Conservation (phyloP, 257 asterid species). For the Solanum megistacrolobum region DNA sequence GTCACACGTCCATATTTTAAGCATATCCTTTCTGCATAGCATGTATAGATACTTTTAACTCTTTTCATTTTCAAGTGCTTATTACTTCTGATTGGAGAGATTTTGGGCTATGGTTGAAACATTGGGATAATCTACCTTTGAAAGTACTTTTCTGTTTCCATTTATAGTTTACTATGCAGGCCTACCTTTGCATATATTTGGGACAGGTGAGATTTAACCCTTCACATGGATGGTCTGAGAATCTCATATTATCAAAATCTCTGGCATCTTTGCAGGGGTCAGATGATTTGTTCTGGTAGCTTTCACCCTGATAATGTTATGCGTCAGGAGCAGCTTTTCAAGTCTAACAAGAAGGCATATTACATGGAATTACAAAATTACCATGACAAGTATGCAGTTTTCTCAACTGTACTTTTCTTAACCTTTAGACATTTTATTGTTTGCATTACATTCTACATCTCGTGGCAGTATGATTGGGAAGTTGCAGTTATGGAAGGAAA, state of each 20-base stretch:
- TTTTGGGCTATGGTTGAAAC: not conserved
- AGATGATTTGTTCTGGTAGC: constrained; percentile 65
- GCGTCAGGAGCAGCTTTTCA: constrained; percentile 41
- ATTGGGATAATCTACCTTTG: not conserved
- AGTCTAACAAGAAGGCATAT: constrained; percentile 50
- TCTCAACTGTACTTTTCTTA: not conserved
- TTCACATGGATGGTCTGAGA: not conserved
- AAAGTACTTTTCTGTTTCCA: not conserved
- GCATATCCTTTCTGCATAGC: not conserved
- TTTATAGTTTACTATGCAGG: not conserved
- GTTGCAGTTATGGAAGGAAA: constrained; percentile 32
- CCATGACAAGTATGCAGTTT: constrained; percentile 51
- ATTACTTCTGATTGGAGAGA: not conserved
- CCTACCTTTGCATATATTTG: not conserved
- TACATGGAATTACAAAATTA: constrained; percentile 53
- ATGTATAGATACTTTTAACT: not conserved
- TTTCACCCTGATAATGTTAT: constrained; percentile 76
- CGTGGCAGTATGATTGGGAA: constrained; percentile 39
- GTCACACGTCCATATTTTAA: not conserved
- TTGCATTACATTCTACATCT: constrained; percentile 2
- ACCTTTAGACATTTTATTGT: constrained; percentile 1
- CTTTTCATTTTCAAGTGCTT: not conserved
- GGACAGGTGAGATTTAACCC: not conserved
- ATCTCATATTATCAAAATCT: not conserved
- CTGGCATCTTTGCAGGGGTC: constrained; percentile 54